Conservation (phyloP, 73 alveolate genomes). For the Diophrys sp. region DNA sequence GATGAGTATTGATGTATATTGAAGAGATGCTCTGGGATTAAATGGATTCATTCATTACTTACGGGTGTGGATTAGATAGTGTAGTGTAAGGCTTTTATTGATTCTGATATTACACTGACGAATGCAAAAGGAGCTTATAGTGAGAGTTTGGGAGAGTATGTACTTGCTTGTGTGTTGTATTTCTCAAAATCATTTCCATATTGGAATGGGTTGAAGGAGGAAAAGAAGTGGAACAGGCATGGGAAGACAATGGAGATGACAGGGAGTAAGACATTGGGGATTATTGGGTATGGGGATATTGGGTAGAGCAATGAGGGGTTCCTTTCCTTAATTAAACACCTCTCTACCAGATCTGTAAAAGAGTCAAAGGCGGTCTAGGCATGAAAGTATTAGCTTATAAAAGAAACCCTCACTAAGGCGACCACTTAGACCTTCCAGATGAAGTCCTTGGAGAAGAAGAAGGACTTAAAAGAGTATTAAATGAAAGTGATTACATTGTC, state of each 20-base stretch:
- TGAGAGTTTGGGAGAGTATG: conserved; percentile 14
- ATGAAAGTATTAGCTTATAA: conserved; percentile 58
- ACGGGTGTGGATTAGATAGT: conserved; percentile 1
- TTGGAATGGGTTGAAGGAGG: neutral
- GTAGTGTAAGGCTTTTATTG: neutral
- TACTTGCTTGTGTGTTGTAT: conserved; percentile 8
- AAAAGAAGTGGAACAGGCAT: neutral
- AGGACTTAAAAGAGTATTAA: too few species aligned
- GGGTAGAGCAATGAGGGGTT: too few species aligned
- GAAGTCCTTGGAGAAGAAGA: too few species aligned
- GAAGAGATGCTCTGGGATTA: neutral
- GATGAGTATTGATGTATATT: too few species aligned
- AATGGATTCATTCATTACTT: neutral
- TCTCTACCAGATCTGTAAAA: conserved; percentile 16
- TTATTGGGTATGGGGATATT: conserved; percentile 57
- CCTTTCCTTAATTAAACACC: too few species aligned
- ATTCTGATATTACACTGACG: neutral
- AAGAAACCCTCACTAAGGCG: conserved; percentile 17
- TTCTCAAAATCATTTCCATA: neutral
- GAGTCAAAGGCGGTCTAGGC: conserved; percentile 32
- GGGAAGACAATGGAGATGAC: neutral
- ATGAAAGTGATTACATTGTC: conserved; percentile 63
- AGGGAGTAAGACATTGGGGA: neutral
- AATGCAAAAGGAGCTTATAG: conserved; percentile 16
- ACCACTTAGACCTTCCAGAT: too few species aligned